Conservation (phyloP, 2,329 filamentous ascomycete species). For the Graphilbum ipis-grandicollis region DNA sequence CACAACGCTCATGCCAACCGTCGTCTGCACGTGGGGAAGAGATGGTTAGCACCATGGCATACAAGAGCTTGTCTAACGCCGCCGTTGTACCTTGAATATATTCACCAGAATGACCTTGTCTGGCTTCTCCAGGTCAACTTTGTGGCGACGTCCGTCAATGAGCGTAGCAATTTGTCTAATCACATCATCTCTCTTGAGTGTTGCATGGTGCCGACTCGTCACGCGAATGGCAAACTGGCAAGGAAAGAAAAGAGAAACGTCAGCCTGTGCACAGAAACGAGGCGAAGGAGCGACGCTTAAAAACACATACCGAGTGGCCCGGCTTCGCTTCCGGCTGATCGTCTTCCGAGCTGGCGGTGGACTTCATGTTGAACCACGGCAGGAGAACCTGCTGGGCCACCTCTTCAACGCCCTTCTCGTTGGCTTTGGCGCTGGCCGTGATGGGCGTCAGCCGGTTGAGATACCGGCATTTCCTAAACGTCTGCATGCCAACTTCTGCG, state of each 20-base stretch:
- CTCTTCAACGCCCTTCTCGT: conserved; percentile 47
- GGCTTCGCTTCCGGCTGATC: conserved; percentile 4
- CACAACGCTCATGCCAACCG: conserved; percentile 56
- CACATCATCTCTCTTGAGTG: conserved; percentile 47
- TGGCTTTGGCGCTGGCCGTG: conserved; percentile 42
- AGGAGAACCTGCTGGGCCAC: conserved; percentile 45
- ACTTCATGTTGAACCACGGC: conserved; percentile 41
- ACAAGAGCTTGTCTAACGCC: too few relatives aligned
- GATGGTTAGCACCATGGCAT: conserved; percentile 3
- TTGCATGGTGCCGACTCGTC: conserved; percentile 57
- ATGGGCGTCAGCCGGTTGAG: conserved; percentile 41
- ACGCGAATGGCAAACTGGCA: conserved; percentile 69
- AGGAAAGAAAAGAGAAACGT: background rate
- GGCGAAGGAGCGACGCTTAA: background rate
- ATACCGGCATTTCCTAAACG: conserved; percentile 21
- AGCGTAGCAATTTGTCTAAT: conserved; percentile 54
- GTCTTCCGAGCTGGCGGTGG: conserved; percentile 7
- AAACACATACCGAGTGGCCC: conserved; percentile 24
- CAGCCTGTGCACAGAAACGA: background rate
- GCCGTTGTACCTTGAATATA: conserved; percentile 68
- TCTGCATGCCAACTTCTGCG: conserved; percentile 20
- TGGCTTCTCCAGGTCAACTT: conserved; percentile 60
- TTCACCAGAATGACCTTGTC: conserved; percentile 68
- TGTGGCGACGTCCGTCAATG: conserved; percentile 45
- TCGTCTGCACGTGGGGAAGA: too few relatives aligned